A percentile compares a stretch with the other conserved stretches of the same genome.
Conservation (phyloP, 2,329 filamentous ascomycete genomes). For the Colletotrichum theobromicola region DNA sequence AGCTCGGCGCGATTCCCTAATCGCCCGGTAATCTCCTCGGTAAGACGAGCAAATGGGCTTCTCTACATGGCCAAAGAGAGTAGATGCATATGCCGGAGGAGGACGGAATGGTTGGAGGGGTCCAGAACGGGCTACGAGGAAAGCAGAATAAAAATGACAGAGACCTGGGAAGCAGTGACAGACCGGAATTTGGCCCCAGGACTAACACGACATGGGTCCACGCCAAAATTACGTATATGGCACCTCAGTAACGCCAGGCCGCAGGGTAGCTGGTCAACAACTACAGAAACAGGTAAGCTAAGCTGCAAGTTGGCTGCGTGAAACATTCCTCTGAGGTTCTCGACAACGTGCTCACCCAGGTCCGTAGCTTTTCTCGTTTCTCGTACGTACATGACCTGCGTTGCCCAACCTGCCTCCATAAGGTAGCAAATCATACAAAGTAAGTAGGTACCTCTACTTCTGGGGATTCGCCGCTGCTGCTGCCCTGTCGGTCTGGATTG, state of each 20-base stretch:
- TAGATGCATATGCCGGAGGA: not conserved
- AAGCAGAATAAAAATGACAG: not conserved
- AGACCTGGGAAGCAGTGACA: not conserved
- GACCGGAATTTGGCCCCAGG: not conserved
- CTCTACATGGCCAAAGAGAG: not conserved
- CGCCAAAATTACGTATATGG: slow-evolving; percentile 12
- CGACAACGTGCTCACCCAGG: not conserved
- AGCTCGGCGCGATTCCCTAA: not conserved
- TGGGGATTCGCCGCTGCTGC: not conserved
- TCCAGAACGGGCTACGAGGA: not conserved
- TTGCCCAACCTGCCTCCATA: not conserved
- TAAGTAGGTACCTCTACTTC: not conserved
- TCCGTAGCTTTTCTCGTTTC: not conserved
- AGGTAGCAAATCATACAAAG: not conserved
- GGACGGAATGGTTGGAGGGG: not conserved
- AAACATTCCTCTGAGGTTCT: not conserved
- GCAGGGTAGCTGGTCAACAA: not conserved
- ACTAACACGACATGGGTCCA: not conserved
- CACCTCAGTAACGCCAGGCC: not conserved
- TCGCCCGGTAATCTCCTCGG: not conserved
- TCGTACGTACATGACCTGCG: not conserved
- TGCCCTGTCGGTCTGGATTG: not conserved
- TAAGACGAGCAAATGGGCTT: not conserved
- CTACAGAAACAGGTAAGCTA: not conserved
- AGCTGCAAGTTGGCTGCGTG: not conserved